Evolutionary conservation across 2,329 filamentous ascomycete genomes (phyloP).

Genomic region (Furcasterigmium sp.): DNA sequence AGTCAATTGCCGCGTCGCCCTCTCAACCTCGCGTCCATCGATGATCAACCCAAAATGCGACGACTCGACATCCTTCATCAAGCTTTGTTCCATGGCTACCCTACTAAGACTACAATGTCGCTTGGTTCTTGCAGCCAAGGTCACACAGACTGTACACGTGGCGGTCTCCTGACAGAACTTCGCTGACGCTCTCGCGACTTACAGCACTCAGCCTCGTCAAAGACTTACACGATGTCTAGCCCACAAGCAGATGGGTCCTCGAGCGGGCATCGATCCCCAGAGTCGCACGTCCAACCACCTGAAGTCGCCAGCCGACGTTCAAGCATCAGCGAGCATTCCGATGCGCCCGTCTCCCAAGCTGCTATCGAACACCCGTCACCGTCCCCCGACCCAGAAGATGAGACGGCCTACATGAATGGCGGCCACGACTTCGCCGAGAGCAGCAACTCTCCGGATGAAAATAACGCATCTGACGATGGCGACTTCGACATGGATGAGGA

Average conservation of each 20-base stretch:
- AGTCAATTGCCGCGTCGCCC: conserved; percentile 39
- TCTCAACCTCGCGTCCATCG: conserved; percentile 44
- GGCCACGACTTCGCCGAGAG: conserved; percentile 37
- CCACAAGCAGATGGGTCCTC: conserved; percentile 55
- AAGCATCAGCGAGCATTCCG: conserved; percentile 73
- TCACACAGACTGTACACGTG: neutral
- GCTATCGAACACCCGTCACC: conserved; percentile 37
- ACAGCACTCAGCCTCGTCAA: conserved; percentile 51
- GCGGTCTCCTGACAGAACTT: conserved; percentile 16
- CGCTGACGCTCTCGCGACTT: conserved; percentile 38
- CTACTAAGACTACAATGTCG: conserved; percentile 21
- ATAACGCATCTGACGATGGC: conserved; percentile 55
- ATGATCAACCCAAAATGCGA: conserved; percentile 36
- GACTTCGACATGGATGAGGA: conserved; percentile 70
- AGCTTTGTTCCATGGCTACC: conserved; percentile 10
- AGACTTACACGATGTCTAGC: conserved; percentile 59
- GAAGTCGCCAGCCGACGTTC: conserved; percentile 37
- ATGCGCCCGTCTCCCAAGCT: conserved; percentile 48
- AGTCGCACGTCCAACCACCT: conserved; percentile 37
- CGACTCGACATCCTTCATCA: conserved; percentile 29
- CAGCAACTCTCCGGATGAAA: conserved; percentile 44
- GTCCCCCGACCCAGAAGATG: conserved; percentile 36
- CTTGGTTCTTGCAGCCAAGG: conserved; percentile 9
- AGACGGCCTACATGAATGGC: conserved; percentile 31
- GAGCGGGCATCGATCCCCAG: conserved; percentile 61